Conservation (phyloP, 495 filamentous ascomycete genomes). For the Podospora pseudopauciseta region DNA sequence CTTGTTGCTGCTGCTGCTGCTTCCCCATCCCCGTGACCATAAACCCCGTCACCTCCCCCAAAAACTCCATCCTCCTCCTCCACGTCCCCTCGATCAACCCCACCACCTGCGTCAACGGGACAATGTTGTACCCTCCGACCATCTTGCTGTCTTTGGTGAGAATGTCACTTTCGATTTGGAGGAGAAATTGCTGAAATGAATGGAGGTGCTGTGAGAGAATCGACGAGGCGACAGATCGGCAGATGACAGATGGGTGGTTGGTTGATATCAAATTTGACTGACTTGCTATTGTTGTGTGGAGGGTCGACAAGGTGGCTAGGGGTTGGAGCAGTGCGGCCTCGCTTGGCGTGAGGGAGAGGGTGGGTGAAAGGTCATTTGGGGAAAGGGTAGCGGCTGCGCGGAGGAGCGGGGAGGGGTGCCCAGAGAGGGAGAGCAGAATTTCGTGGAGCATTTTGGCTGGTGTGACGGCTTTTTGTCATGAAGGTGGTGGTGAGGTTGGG, state of each 20-base stretch:
- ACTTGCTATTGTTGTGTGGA: conserved; percentile 65
- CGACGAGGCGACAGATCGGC: conserved; percentile 79
- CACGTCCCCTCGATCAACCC: conserved; percentile 72
- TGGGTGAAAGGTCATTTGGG: conserved; percentile 30
- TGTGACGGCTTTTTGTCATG: conserved; percentile 6
- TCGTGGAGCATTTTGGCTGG: conserved; percentile 83
- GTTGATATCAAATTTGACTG: conserved; percentile 62
- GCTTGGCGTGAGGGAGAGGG: conserved; percentile 60
- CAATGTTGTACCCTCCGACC: conserved; percentile 88
- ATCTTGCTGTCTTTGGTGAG: conserved; percentile 63
- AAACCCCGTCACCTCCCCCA: conserved; percentile 66
- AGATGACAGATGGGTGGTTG: conserved; percentile 71
- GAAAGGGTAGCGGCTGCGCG: conserved; percentile 37
- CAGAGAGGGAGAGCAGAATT: conserved; percentile 89
- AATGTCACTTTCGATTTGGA: conserved; percentile 77
- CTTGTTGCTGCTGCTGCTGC: conserved; percentile 20
- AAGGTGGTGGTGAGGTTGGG: background rate
- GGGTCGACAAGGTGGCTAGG: conserved; percentile 67
- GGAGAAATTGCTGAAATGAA: conserved; percentile 74
- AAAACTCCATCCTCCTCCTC: conserved; percentile 79
- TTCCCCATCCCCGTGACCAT: conserved; percentile 46
- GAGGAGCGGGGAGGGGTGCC: conserved; percentile 86
- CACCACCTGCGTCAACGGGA: conserved; percentile 81
- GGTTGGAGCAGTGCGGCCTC: conserved; percentile 78
- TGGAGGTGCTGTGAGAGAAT: conserved; percentile 71